These are phyloP conservation scores for Leucoagaricus sp. DNA, from an alignment of 1,284 basidiomycete species.

Conservation along the genomic window DNA sequence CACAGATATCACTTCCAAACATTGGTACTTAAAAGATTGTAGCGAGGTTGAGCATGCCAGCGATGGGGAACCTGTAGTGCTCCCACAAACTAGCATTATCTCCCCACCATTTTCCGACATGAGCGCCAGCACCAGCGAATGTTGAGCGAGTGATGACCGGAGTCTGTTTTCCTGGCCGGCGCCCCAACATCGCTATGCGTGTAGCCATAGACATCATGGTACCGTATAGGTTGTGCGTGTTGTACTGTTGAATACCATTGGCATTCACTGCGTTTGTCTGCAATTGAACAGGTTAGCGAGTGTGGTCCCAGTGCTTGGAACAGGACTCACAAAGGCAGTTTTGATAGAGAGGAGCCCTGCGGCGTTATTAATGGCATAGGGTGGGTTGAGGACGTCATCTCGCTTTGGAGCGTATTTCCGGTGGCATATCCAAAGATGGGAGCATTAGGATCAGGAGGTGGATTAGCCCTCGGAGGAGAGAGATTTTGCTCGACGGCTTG, in stretches of 20 bases:
- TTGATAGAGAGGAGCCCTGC: constrained; percentile 50
- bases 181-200: constrained; percentile 58
- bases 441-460: constrained; percentile 51
- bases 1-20: constrained; percentile 71
- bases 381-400: constrained; percentile 46
- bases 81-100: constrained; percentile 62
- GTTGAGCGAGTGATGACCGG: constrained; percentile 75
- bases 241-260: constrained; percentile 66
- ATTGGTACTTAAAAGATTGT: constrained; percentile 67
- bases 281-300: neutral
- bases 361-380: constrained; percentile 60
- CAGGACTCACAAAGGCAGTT: constrained; percentile 51
- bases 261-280: constrained; percentile 58
- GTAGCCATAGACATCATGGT: constrained; percentile 72
- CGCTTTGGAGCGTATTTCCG: neutral
- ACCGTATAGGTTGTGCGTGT: constrained; percentile 70
- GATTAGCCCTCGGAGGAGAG: constrained; percentile 50
- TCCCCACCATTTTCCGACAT: constrained; percentile 71
- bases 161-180: constrained; percentile 59
- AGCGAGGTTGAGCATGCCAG: constrained; percentile 66
- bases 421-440: constrained; percentile 47
- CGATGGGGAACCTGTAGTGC: constrained; percentile 59
- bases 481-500: constrained; percentile 52
- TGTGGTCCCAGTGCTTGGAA: no score
- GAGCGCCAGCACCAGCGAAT: constrained; percentile 66